Evolutionary conservation across 768 basidiomycete species (phyloP).

Genomic region (Trametes coccinea): DNA sequence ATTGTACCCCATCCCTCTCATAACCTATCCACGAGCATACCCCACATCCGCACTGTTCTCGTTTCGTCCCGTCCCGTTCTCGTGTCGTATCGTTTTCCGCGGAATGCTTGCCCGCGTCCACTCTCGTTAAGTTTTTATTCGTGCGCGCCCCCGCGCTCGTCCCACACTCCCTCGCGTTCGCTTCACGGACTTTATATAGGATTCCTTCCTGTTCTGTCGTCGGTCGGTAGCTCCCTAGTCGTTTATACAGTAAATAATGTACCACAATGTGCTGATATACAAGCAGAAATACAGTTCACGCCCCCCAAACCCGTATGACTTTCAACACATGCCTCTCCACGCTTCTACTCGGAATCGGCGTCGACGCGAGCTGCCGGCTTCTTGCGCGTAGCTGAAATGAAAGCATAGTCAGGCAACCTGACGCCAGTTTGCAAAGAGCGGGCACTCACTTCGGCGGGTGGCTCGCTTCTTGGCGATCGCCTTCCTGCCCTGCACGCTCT

Average conservation of each 20-base stretch:
- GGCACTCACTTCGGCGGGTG: constrained; percentile 44
- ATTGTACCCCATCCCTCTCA: background rate
- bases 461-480: constrained; percentile 76
- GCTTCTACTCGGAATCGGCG: constrained; percentile 9
- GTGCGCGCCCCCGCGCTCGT: background rate
- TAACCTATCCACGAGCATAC: constrained; percentile 8
- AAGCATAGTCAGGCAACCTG: background rate
- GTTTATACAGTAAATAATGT: constrained; percentile 23
- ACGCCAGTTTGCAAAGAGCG: background rate
- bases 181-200: background rate
- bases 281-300: constrained; percentile 3
- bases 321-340: background rate
- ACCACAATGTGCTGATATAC: constrained; percentile 22
- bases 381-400: constrained; percentile 17
- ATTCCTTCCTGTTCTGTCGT: background rate
- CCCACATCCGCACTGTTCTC: constrained; percentile 4
- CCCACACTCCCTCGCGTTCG: background rate
- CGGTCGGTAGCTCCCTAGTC: constrained; percentile 11
- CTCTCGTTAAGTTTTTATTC: constrained; percentile 1
- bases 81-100: background rate
- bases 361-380: constrained; percentile 12
- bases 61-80: background rate
- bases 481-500: constrained; percentile 80
- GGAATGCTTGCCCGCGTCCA: constrained; percentile 7
- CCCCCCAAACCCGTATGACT: background rate